Evolutionary conservation across 768 basidiomycete genomes (phyloP), one percentile per base, ranked within the genome.

Genomic region (Aureoboletus auriporus): DNA sequence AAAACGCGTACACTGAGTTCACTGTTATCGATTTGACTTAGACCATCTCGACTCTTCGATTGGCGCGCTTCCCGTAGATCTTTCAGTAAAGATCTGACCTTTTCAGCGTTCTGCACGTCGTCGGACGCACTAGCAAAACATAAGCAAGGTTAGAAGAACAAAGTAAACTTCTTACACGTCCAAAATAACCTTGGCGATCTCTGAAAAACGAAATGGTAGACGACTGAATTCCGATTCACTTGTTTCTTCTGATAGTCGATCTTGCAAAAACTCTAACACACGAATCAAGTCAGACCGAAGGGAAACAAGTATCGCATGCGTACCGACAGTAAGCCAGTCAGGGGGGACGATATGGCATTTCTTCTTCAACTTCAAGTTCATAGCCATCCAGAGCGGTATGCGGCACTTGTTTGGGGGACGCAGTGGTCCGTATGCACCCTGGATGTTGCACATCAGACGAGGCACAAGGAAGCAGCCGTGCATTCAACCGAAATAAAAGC

Each of bases 331-430:
- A 27, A 99, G 73, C 96, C 96, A 99, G 28, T 78, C 75, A 4
- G 96, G 96, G 1, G 92, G 77, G 12, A 97, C 76, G 42, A 99
- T 92, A 56, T 90, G 84, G 53, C 95, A 97, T 68, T 93, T 94
- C 65, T 89, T 88, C 75, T 97, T 96, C 61, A 84, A 65, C 70
- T 99, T 99, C 42, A 98, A 73, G 61, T 95, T 92, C 3, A 89
- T 72, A 0, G 95, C 96, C 75, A 99, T 85, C 96, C 96, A 99
- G 4, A 98, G 72, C 1, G 96, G 96, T n/a, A 98, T 82, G 55
- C 78, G 78, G 33, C 85, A 77, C 65, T 88, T 87, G 49, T 81
- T 78, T 6, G 95, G 95, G 1, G 96, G 94, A 6, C 85, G 76
- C 45, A 99, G 79, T 16, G 96, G 95, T 3, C 96, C 96, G 58